These are phyloP conservation scores for Trichoderma lentiforme DNA, from an alignment of 2,329 filamentous ascomycete species.

Conservation along the genomic window DNA sequence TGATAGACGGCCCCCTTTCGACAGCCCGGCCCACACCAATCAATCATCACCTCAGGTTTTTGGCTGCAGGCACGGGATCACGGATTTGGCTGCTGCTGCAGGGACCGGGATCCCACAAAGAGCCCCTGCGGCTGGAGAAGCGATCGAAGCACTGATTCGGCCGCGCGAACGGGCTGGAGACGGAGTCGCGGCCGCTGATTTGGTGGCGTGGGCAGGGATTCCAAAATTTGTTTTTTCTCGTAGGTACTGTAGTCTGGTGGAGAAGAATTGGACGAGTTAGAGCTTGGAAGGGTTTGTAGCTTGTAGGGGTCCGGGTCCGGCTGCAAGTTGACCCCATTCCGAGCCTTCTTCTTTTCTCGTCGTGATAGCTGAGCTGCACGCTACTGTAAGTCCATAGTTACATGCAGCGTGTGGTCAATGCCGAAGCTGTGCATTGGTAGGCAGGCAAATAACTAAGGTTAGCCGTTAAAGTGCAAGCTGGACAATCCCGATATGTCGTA, in stretches of 20 bases:
- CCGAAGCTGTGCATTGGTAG: not conserved
- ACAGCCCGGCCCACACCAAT: constrained; percentile 8
- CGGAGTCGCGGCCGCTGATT: constrained; percentile 4
- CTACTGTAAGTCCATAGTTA: not conserved
- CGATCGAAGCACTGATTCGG: constrained; percentile 10
- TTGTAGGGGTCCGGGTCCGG: not conserved
- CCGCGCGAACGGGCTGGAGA: not conserved
- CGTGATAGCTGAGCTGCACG: not conserved
- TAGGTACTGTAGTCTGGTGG: not conserved
- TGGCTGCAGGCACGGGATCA: not conserved
- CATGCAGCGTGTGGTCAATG: not conserved
- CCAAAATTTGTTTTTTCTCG: not conserved
- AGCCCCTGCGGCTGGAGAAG: constrained; percentile 8
- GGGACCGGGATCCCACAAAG: not conserved
- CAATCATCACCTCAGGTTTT: not conserved
- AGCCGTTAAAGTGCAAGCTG: not conserved
- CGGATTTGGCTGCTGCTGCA: not conserved
- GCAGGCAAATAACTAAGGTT: not conserved
- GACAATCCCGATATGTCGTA: not conserved
- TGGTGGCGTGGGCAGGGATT: not conserved
- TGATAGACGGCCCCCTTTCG: constrained; percentile 10
- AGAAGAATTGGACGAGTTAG: not conserved
- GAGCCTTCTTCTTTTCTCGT: not conserved
- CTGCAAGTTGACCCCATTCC: constrained; percentile 17
- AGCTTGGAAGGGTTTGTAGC: too few species aligned